Conservation (phyloP, 129 eudicot genomes). For the Saussurea involucrata region DNA sequence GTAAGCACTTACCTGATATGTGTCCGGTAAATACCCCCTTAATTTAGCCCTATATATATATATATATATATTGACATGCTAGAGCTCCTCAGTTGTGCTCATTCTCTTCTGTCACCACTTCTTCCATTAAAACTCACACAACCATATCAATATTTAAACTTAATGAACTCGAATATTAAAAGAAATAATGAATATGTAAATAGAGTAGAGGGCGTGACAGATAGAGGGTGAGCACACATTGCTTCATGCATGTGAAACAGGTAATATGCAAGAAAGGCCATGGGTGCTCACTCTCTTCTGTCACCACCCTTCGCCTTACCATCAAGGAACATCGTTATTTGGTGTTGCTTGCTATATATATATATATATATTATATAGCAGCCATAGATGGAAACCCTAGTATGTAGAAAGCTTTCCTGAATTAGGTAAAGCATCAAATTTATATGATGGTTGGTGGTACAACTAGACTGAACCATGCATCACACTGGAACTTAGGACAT, state of each 20-base stretch:
- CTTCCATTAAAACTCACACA: neutral
- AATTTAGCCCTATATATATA: too few relatives aligned
- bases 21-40: too few relatives aligned
- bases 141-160: too few relatives aligned
- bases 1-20: too few relatives aligned
- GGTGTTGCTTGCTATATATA: neutral
- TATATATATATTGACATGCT: neutral
- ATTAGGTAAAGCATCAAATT: neutral
- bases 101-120: slow-evolving; percentile 37
- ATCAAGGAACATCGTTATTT: neutral
- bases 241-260: slow-evolving; percentile 45
- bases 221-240: slow-evolving; percentile 78
- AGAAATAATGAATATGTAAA: neutral
- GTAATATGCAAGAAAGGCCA: slow-evolving; percentile 22
- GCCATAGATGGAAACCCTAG: slow-evolving; percentile 9
- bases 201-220: slow-evolving; percentile 50
- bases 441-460: neutral
- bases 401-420: neutral
- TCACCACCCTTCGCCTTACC: slow-evolving; percentile 25
- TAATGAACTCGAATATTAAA: neutral
- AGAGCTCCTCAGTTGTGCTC: slow-evolving; percentile 25
- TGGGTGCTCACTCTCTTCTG: slow-evolving; percentile 60
- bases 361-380: neutral
- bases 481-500: slow-evolving; percentile 15
- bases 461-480: slow-evolving; percentile 26